Base-by-base conservation (phyloP, 2,329 filamentous ascomycete species). In the Microsporum audouinii region DNA sequence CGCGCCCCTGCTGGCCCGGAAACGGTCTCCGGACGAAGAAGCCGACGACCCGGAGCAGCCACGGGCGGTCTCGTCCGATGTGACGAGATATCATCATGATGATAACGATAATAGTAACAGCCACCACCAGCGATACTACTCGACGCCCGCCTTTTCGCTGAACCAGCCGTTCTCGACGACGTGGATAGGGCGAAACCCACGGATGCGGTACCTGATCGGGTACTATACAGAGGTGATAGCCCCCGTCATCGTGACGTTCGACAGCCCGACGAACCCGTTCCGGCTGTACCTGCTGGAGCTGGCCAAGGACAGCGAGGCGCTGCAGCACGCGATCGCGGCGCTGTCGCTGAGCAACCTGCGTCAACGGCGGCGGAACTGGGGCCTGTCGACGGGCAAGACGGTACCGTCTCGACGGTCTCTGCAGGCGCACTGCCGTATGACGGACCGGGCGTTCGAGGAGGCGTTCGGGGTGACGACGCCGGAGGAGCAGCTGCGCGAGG, bases 221-320 rank as follows among this genome's bases (percentile, higher is more conserved):
- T 96, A 96, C 75, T 96, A 95, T 75, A 87, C 91, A 70, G 91
- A 90, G 73, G 88, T 89, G 70, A 91, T 97, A 77, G 94, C 91
- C 66, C 89, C 89, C 3, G 89, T 90, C 62, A 88, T 96, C 74
- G 91, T 96, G 58, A 89, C 91, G 66, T 91, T 96, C 72, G 92
- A 97, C 71, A 86, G 86, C 8, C 87, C 88, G 1, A 82, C 81
- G 64, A 96, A 96, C 72, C 92, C 92, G 0, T 96, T 92, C 71
- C 82, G 91, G 63, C 85, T 86, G 67, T 88, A 95, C 70, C 85
- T 96, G 60, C 80, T 96, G 62, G 85, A 85, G 60, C 80, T 96
- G 58, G 89, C 91, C 10, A 80, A 85, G 65, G 80, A 83, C 63
- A 95, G 89, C 72, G 85, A 87, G 67, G 91, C 89, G 66, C 77